Percentiles rank a stretch among this genome's conserved stretches.
Evolutionary conservation across 768 basidiomycete genomes (phyloP).

Genomic region (Amanita molliuscula): DNA sequence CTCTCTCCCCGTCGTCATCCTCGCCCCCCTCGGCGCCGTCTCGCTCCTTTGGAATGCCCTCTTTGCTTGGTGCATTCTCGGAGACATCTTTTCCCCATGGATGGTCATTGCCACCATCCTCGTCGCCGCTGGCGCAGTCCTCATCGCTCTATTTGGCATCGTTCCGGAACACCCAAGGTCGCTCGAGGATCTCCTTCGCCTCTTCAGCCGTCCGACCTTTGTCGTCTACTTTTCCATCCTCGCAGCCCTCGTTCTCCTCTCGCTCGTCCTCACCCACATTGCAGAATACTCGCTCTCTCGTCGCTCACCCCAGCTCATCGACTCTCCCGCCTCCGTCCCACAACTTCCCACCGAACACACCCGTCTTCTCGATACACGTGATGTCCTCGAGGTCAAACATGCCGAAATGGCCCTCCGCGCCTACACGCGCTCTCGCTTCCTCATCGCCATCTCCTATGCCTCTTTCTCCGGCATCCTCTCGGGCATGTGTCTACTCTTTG

Average conservation of each 20-base stretch:
- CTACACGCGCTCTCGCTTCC: slow-evolving; percentile 30
- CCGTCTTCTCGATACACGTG: slow-evolving; percentile 33
- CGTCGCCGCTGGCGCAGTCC: slow-evolving; percentile 80
- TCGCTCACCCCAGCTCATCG: slow-evolving; percentile 13
- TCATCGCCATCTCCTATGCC: slow-evolving; percentile 77
- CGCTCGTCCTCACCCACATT: slow-evolving; percentile 58
- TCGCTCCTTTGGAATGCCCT: slow-evolving; percentile 92
- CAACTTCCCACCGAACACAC: slow-evolving; percentile 40
- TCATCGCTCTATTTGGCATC: slow-evolving; percentile 88
- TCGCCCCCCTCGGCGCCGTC: slow-evolving; percentile 88
- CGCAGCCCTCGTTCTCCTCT: slow-evolving; percentile 44
- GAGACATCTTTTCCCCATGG: slow-evolving; percentile 76
- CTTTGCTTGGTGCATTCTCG: slow-evolving; percentile 76
- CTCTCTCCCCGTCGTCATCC: slow-evolving; percentile 87
- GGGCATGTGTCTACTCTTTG: slow-evolving; percentile 88
- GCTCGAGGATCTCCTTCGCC: slow-evolving; percentile 69
- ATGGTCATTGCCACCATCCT: slow-evolving; percentile 81
- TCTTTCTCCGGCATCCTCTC: slow-evolving; percentile 82
- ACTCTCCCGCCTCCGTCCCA: slow-evolving; percentile 17
- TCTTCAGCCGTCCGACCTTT: slow-evolving; percentile 72
- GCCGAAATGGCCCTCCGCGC: neutral
- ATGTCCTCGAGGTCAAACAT: neutral
- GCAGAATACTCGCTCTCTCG: slow-evolving; percentile 52
- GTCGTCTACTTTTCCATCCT: slow-evolving; percentile 74
- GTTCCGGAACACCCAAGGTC: slow-evolving; percentile 83